Percentiles rank a stretch among this genome's conserved stretches.
Conservation (phyloP, 257 asterid species). For the Knoxia roxburghii region DNA sequence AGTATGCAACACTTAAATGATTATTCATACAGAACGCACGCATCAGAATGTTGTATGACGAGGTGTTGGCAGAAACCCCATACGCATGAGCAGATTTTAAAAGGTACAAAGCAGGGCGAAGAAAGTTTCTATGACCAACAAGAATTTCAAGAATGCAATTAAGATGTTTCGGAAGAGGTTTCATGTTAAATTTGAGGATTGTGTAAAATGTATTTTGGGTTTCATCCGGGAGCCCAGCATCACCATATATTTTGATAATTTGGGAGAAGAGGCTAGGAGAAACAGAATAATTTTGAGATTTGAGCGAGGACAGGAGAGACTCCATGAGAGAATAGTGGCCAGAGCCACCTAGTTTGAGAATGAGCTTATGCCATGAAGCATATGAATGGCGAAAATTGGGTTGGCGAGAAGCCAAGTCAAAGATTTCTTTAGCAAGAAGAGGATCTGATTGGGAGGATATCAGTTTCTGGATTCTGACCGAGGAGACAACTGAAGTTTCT, state of each 20-base stretch:
- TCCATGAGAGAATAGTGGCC: constrained; percentile 66
- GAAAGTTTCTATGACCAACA: constrained; percentile 41
- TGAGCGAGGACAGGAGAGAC: constrained; percentile 50
- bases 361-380: constrained; percentile 57
- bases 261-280: constrained; percentile 68
- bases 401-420: constrained; percentile 67
- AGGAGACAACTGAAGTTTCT: constrained; percentile 42
- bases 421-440: constrained; percentile 84
- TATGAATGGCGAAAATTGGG: constrained; percentile 64
- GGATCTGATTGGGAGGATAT: constrained; percentile 50
- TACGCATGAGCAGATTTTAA: constrained; percentile 58
- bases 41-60: constrained; percentile 78
- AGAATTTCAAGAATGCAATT: constrained; percentile 71
- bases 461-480: constrained; percentile 20
- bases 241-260: constrained; percentile 76
- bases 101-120: constrained; percentile 74
- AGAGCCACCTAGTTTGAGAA: constrained; percentile 74
- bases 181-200: constrained; percentile 70
- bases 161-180: constrained; percentile 66
- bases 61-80: constrained; percentile 60
- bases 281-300: constrained; percentile 38
- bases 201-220: constrained; percentile 71
- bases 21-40: constrained; percentile 66
- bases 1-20: constrained; percentile 69
- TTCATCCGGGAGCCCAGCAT: constrained; percentile 59